Conservation (phyloP, 306 rosid genomes). For the Casuarina cunninghamiana region DNA sequence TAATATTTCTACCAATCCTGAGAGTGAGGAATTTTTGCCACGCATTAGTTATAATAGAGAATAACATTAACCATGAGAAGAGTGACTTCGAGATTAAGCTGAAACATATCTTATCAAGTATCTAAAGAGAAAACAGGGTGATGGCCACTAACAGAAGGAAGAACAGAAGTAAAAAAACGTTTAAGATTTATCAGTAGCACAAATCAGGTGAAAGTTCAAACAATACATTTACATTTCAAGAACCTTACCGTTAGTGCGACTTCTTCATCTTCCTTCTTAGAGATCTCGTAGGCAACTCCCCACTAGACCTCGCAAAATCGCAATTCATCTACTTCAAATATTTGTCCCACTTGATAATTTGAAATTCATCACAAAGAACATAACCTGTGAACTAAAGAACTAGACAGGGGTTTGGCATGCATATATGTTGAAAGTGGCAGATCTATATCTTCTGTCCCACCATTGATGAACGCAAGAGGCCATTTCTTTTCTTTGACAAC, state of each 20-base stretch:
- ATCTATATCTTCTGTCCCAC: neutral
- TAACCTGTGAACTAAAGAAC: neutral
- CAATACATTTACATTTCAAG: neutral
- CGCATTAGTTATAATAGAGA: neutral
- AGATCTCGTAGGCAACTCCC: constrained; percentile 89
- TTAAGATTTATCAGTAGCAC: neutral
- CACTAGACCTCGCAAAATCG: constrained; percentile 58
- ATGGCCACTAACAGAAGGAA: neutral
- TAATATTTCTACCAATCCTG: neutral
- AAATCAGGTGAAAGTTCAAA: neutral
- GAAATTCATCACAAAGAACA: neutral
- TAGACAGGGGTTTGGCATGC: neutral
- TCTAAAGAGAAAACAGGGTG: neutral
- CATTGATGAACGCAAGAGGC: neutral
- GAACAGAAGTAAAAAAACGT: neutral
- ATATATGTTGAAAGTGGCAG: neutral
- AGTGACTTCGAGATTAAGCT: neutral
- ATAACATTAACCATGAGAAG: neutral
- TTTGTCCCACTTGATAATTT: constrained; percentile 26
- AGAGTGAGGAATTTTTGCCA: neutral
- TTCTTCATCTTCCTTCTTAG: constrained; percentile 80
- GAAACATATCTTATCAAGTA: neutral
- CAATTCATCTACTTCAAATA: constrained; percentile 21
- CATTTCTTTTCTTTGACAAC: neutral
- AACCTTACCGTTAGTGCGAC: constrained; percentile 58